Evolutionary conservation across 495 filamentous ascomycete genomes (phyloP).

Genomic region (Jackrogersella multiformis): DNA sequence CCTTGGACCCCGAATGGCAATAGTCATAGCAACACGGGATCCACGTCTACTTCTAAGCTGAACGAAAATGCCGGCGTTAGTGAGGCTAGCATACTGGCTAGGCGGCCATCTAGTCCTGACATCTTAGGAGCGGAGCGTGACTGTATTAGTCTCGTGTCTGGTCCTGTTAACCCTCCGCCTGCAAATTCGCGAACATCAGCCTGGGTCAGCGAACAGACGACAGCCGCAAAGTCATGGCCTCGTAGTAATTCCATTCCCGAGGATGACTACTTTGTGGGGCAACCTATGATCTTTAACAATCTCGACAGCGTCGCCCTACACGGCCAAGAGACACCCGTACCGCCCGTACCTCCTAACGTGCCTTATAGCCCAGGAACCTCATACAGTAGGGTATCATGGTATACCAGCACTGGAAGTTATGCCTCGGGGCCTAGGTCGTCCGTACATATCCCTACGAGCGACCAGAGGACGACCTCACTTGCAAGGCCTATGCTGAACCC

Average conservation of each 20-base stretch:
- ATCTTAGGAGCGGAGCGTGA: constrained; percentile 40
- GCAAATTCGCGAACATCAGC: constrained; percentile 34
- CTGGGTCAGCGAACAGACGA: constrained; percentile 42
- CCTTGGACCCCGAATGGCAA: constrained; percentile 7
- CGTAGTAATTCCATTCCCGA: constrained; percentile 34
- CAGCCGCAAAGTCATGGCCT: constrained; percentile 32
- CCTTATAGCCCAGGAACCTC: constrained; percentile 29
- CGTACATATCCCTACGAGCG: constrained; percentile 36
- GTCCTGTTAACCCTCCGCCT: constrained; percentile 6
- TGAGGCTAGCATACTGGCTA: constrained; percentile 13
- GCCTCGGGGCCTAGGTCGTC: constrained; percentile 31
- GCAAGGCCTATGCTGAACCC: background rate
- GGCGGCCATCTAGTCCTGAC: constrained; percentile 39
- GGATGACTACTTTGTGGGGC: constrained; percentile 26
- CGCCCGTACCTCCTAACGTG: background rate
- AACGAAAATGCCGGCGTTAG: constrained; percentile 14
- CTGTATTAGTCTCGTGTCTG: constrained; percentile 34
- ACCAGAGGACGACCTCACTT: constrained; percentile 40
- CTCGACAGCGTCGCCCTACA: constrained; percentile 33
- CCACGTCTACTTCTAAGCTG: constrained; percentile 10
- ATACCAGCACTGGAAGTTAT: constrained; percentile 36
- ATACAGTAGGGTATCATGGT: constrained; percentile 34
- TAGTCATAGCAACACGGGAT: constrained; percentile 12
- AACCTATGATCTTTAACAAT: constrained; percentile 32
- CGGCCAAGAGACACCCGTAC: constrained; percentile 16